Evolutionary conservation across 2,329 filamentous ascomycete species (phyloP), one percentile per base, ranked within the genome.

Genomic region (Nemania bipapillata): DNA sequence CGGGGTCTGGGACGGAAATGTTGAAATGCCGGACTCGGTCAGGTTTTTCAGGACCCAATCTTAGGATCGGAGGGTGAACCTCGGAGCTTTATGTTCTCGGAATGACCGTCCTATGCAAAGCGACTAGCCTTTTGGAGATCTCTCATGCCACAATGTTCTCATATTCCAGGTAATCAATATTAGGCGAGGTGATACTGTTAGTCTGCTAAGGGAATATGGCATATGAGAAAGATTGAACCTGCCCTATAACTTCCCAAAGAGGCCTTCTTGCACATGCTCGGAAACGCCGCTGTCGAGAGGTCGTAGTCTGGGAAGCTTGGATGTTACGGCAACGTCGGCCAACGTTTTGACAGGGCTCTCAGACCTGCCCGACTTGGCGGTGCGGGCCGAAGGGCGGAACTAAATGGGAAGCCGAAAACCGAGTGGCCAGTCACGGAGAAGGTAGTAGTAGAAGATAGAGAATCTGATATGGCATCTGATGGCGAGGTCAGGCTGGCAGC

Each of bases 11-110:
- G 30, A 30, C 30, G 35, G 28, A 54, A 28, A 54, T 37, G 20
- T 54, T 54, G 52, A 54, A 54, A 54, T 54, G 52, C n/a, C 30
- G 28, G 30, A 35, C 52, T 24, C n/a, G 52, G 30, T 37, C 28
- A 6, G 22, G 28, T 22, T n/a, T 37, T 30, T 7, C 28, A 35
- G 37, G 52, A 22, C 28, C 52, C 4, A 37, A 7, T 15, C 52
- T 35, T 37, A 54, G 52, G 52, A 54, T 54, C 30, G 30, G 28
- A 54, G 52, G 37, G 11, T 54, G 52, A 11, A 37, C 52, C 52
- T 54, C 52, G n/a, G 28, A 35, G 28, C 37, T 54, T n/a, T 17
- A 54, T 24, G 52, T 35, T 35, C 15, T 54, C 30, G n/a, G 52
- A 54, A 54, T 54, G 52, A 26, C 52, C 52, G 20, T 54, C 52